A percentile compares a stretch with the other conserved stretches of the same genome.
These are phyloP conservation scores for Acacia acuminata DNA, from an alignment of 306 rosid species.

Conservation along the genomic window DNA sequence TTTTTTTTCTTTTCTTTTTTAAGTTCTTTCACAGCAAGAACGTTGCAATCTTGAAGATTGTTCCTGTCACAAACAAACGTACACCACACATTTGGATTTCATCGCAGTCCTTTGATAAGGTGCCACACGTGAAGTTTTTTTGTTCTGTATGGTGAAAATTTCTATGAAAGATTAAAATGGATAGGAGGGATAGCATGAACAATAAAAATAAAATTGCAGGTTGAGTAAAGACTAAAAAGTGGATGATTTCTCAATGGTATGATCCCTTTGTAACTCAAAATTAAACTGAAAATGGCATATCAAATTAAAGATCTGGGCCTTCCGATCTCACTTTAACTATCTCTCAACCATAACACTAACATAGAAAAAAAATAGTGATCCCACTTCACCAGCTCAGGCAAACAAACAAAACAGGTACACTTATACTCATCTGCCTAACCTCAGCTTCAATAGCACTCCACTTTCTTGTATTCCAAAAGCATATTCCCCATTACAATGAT, in stretches of 20 bases:
- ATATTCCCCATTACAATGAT: not conserved
- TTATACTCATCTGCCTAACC: not conserved
- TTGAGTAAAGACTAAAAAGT: not conserved
- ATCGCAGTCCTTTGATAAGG: not conserved
- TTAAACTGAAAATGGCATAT: not conserved
- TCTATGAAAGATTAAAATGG: not conserved
- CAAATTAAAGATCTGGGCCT: not conserved
- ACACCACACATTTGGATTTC: not conserved
- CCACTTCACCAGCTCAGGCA: not conserved
- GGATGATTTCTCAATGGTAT: not conserved
- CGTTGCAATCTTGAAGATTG: not conserved
- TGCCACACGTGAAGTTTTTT: not conserved
- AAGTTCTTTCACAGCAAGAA: not conserved
- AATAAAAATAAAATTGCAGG: conserved; percentile 1
- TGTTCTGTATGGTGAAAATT: no score
- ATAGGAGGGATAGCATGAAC: not conserved
- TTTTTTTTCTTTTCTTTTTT: not conserved
- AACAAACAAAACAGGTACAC: not conserved
- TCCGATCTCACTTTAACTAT: not conserved
- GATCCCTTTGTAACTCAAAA: not conserved
- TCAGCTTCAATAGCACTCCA: conserved; percentile 2
- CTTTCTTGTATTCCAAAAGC: not conserved
- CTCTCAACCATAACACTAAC: not conserved
- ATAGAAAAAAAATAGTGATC: not conserved
- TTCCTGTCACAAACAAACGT: not conserved